Percentiles rank a stretch among this genome's conserved stretches.
These are phyloP conservation scores for Circinella umbellata DNA, from an alignment of 371 early-diverging fungal genomes.

Conservation along the genomic window DNA sequence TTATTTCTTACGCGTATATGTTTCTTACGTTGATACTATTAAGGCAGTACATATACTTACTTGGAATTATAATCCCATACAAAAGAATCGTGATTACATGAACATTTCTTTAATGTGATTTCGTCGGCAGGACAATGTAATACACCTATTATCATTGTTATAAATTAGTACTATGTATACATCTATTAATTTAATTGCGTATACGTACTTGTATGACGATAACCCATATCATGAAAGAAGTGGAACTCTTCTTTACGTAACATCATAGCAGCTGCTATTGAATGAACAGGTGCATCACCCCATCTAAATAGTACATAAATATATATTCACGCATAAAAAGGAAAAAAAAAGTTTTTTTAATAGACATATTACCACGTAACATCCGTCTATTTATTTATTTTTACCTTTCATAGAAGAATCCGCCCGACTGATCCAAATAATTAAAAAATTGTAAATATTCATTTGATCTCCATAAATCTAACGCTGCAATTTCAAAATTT, in stretches of 20 bases:
- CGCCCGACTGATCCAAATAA: slow-evolving; percentile 83
- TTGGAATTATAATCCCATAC: background rate
- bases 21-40: too few relatives aligned
- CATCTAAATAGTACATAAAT: slow-evolving; percentile 73
- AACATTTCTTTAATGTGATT: slow-evolving; percentile 54
- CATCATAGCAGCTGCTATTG: slow-evolving; percentile 77
- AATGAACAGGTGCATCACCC: slow-evolving; percentile 98
- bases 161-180: background rate
- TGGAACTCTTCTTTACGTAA: slow-evolving; percentile 76
- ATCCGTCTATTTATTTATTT: too few relatives aligned
- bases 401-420: slow-evolving; percentile 91
- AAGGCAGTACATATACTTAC: too few relatives aligned
- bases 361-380: too few relatives aligned
- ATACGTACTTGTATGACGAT: slow-evolving; percentile 59
- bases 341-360: too few relatives aligned
- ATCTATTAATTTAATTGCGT: too few relatives aligned
- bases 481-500: slow-evolving; percentile 66
- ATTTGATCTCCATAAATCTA: slow-evolving; percentile 77
- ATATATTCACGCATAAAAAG: slow-evolving; percentile 53
- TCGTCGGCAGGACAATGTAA: slow-evolving; percentile 70
- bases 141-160: slow-evolving; percentile 38
- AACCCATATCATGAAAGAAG: slow-evolving; percentile 89
- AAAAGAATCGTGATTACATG: slow-evolving; percentile 48
- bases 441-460: slow-evolving; percentile 82
- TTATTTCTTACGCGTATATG: too few relatives aligned